These are phyloP conservation scores for Hemileccinum impolitum DNA, from an alignment of 768 basidiomycete species.

Conservation along the genomic window DNA sequence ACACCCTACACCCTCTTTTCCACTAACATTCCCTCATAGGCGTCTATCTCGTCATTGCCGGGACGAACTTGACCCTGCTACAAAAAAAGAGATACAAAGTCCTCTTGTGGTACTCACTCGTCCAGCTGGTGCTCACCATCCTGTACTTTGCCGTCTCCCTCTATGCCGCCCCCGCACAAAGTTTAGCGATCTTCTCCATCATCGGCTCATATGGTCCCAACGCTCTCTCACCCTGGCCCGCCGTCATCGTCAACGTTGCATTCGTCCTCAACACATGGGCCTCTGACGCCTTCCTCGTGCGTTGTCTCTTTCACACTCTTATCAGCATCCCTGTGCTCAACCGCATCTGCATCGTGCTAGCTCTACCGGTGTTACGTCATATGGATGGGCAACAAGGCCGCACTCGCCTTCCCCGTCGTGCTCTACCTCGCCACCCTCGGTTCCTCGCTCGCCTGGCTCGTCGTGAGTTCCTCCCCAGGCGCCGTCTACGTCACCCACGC, in stretches of 20 bases:
- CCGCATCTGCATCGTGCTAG: not conserved
- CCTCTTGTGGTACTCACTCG: constrained; percentile 9
- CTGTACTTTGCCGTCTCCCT: constrained; percentile 20
- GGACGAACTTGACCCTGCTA: constrained; percentile 13
- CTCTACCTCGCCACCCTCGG: constrained; percentile 19
- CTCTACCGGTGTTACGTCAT: constrained; percentile 25
- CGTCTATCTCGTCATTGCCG: constrained; percentile 12
- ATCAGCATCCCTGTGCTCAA: too few species aligned
- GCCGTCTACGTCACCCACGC: constrained; percentile 14
- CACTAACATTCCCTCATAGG: not conserved
- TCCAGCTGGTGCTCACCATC: constrained; percentile 18
- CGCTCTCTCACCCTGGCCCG: constrained; percentile 16
- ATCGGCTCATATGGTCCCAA: constrained; percentile 2
- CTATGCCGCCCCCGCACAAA: constrained; percentile 14
- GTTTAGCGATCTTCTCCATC: constrained; percentile 10
- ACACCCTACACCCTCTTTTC: too few species aligned
- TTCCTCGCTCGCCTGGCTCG: constrained; percentile 16
- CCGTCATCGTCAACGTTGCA: constrained; percentile 4
- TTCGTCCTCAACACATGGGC: constrained; percentile 22
- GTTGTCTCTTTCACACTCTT: not conserved
- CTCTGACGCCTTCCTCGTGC: constrained; percentile 23
- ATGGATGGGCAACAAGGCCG: constrained; percentile 8
- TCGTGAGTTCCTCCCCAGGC: constrained; percentile 12
- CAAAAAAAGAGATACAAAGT: constrained; percentile 14
- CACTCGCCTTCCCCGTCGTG: not conserved